Conservation (phyloP, 2,329 filamentous ascomycete species). For the Colletotrichum australisinense region DNA sequence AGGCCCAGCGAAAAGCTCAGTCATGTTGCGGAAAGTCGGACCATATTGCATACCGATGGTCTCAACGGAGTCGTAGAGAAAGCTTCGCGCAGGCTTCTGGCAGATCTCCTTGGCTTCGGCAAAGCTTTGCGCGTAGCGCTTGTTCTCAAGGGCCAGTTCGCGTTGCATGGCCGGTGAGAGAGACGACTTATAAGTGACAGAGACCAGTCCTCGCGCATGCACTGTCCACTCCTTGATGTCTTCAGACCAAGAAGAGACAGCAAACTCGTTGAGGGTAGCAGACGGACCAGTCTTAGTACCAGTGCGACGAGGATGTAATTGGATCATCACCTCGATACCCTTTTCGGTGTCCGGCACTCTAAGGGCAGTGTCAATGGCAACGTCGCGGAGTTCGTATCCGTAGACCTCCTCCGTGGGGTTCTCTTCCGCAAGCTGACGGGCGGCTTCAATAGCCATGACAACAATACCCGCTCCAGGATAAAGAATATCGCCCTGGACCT, state of each 20-base stretch:
- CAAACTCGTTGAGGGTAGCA: slow-evolving; percentile 24
- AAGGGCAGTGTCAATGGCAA: slow-evolving; percentile 37
- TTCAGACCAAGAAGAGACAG: slow-evolving; percentile 28
- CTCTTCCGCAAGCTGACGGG: slow-evolving; percentile 32
- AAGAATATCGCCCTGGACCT: slow-evolving; percentile 55
- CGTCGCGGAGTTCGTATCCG: slow-evolving; percentile 38
- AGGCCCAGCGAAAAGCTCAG: slow-evolving; percentile 10
- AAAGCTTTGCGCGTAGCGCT: slow-evolving; percentile 20
- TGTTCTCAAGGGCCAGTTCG: slow-evolving; percentile 21
- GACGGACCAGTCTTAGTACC: slow-evolving; percentile 30
- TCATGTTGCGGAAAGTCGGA: slow-evolving; percentile 36
- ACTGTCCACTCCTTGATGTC: slow-evolving; percentile 31
- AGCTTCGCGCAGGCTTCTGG: slow-evolving; percentile 25
- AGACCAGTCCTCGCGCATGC: slow-evolving; percentile 32
- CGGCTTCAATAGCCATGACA: slow-evolving; percentile 42
- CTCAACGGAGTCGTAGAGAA: slow-evolving; percentile 36
- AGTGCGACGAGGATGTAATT: slow-evolving; percentile 30
- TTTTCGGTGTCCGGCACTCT: slow-evolving; percentile 36
- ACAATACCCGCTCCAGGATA: slow-evolving; percentile 50
- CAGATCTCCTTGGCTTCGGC: slow-evolving; percentile 20
- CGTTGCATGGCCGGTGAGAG: slow-evolving; percentile 23
- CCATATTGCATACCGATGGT: slow-evolving; percentile 37
- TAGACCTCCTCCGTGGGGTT: slow-evolving; percentile 24
- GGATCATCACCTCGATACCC: slow-evolving; percentile 37
- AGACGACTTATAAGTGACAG: slow-evolving; percentile 23